These are phyloP conservation scores for Hanseniaspora taiwanica DNA, from an alignment of 805 yeast genomes.

Conservation along the genomic window DNA sequence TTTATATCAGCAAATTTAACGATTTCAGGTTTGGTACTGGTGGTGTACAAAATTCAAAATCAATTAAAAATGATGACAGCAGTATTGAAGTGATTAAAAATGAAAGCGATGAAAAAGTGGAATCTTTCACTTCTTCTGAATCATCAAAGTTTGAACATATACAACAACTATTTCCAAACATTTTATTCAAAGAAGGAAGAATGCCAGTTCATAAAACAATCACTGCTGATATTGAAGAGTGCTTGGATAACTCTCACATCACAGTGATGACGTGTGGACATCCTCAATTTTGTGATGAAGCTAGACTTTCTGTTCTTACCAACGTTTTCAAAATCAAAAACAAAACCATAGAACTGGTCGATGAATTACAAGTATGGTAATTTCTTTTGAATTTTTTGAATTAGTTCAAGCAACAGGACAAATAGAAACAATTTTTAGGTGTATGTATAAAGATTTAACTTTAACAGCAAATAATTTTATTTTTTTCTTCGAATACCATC, in stretches of 20 bases:
- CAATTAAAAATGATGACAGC: neutral
- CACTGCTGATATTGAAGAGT: neutral
- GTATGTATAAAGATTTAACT: too few species aligned
- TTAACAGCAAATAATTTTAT: too few species aligned
- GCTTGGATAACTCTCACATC: conserved; percentile 12
- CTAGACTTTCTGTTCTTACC: conserved; percentile 31
- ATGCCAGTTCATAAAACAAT: neutral
- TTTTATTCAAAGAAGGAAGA: neutral
- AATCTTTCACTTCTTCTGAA: neutral
- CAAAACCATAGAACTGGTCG: conserved; percentile 40
- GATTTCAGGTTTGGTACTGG: too few species aligned
- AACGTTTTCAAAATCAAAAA: conserved; percentile 16
- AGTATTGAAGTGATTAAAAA: neutral
- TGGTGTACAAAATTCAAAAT: too few species aligned
- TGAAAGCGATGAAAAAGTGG: neutral
- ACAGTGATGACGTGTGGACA: conserved; percentile 48
- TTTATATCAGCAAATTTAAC: neutral
- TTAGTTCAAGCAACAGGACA: too few species aligned
- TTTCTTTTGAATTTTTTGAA: too few species aligned
- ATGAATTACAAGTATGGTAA: conserved; percentile 52
- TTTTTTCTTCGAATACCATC: too few species aligned
- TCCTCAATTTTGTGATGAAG: conserved; percentile 38
- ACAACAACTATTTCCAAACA: conserved; percentile 9
- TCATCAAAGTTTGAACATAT: conserved; percentile 9
- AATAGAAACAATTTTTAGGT: too few species aligned